Percentiles rank a stretch among this genome's conserved stretches.
phyloP scores from a whole-genome alignment of 768 basidiomycete genomes.

The Pleurotus cornucopiae region DNA sequence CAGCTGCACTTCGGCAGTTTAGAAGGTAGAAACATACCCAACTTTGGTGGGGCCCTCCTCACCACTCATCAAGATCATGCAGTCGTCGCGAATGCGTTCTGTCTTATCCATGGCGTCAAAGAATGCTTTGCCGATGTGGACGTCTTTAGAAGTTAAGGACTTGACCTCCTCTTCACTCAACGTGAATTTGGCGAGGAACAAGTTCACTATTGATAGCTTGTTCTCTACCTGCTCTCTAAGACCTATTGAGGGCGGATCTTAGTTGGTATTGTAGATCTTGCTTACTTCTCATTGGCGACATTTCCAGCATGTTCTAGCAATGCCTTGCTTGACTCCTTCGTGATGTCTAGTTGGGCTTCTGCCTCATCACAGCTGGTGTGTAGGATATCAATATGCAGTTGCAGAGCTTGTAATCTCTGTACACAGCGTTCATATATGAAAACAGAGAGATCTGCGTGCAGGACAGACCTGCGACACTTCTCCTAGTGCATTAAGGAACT shows the following conservation, averaged over 20 bases:
- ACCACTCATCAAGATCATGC: slow-evolving; percentile 81
- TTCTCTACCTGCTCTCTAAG: slow-evolving; percentile 64
- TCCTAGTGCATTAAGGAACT: slow-evolving; percentile 80
- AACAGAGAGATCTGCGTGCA: background rate
- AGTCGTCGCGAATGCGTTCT: slow-evolving; percentile 78
- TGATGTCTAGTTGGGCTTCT: slow-evolving; percentile 68
- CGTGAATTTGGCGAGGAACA: slow-evolving; percentile 86
- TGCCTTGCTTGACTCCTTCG: slow-evolving; percentile 72
- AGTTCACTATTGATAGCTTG: slow-evolving; percentile 65
- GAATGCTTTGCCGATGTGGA: slow-evolving; percentile 68
- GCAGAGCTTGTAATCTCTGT: slow-evolving; percentile 82
- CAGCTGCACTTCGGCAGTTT: background rate
- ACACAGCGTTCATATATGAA: slow-evolving; percentile 7
- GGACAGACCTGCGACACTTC: slow-evolving; percentile 85
- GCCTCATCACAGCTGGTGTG: slow-evolving; percentile 78
- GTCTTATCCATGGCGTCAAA: slow-evolving; percentile 88
- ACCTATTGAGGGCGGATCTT: background rate
- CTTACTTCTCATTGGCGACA: slow-evolving; percentile 68
- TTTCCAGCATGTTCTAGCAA: slow-evolving; percentile 81
- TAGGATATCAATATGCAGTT: slow-evolving; percentile 79
- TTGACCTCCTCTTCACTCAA: slow-evolving; percentile 69
- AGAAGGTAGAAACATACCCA: slow-evolving; percentile 43
- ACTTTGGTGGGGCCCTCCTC: slow-evolving; percentile 76
- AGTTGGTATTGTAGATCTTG: background rate
- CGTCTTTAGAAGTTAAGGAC: slow-evolving; percentile 72